Percentiles rank a stretch among this genome's conserved stretches.
Conservation (phyloP, 2,329 filamentous ascomycete species). For the Neurospora crassa region DNA sequence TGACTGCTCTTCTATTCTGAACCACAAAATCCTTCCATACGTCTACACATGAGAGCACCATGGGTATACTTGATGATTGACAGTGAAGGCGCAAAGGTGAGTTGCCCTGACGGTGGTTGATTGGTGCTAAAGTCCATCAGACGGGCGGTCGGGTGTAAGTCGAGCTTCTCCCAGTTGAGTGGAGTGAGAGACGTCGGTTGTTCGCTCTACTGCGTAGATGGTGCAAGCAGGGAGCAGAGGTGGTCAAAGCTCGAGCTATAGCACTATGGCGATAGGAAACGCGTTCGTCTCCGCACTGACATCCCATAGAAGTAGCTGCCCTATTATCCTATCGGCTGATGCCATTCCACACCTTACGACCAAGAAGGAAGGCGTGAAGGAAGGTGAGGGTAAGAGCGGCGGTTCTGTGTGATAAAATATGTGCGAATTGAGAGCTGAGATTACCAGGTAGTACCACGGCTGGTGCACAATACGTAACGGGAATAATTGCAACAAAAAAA, state of each 20-base stretch:
- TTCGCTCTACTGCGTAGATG: too few species aligned
- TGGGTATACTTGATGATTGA: neutral
- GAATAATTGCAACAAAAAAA: conserved; percentile 1
- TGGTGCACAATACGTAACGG: neutral
- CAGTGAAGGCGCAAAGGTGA: neutral
- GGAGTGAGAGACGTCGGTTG: too few species aligned
- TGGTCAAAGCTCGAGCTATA: neutral
- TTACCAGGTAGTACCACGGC: neutral
- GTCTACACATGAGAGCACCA: neutral
- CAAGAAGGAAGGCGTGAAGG: neutral
- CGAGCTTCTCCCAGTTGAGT: neutral
- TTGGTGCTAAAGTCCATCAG: neutral
- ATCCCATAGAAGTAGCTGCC: neutral
- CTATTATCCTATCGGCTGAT: neutral
- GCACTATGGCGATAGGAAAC: neutral
- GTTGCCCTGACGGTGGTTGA: neutral
- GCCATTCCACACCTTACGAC: neutral
- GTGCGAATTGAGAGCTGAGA: neutral
- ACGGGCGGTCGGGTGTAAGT: neutral
- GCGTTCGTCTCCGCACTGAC: neutral
- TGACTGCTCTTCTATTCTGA: neutral
- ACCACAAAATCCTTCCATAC: neutral
- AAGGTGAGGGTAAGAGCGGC: neutral
- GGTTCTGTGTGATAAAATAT: neutral
- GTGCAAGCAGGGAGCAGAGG: neutral